These are phyloP conservation scores for Cladosporium sp. DNA, from an alignment of 2,329 filamentous ascomycete species.

Conservation along the genomic window DNA sequence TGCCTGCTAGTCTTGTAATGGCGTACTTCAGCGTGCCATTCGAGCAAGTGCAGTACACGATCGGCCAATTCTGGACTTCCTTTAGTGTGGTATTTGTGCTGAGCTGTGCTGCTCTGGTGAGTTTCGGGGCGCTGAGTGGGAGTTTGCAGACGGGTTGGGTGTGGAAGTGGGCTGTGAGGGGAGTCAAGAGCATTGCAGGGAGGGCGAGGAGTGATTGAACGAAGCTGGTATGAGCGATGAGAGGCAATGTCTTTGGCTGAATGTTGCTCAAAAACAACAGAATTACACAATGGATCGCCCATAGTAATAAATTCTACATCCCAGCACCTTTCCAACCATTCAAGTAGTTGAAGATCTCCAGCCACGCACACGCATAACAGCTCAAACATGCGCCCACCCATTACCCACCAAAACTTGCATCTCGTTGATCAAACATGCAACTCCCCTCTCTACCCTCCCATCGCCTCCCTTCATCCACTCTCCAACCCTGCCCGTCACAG, in stretches of 20 bases:
- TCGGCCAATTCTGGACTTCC: conserved; percentile 62
- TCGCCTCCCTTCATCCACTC: conserved; percentile 15
- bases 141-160: conserved; percentile 44
- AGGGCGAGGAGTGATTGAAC: background rate
- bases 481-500: conserved; percentile 20
- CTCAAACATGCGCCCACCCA: conserved; percentile 27
- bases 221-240: too few relatives aligned
- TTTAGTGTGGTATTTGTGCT: conserved; percentile 62
- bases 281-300: too few relatives aligned
- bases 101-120: conserved; percentile 55
- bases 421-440: conserved; percentile 27
- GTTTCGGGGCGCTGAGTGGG: conserved; percentile 55
- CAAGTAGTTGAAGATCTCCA: too few relatives aligned
- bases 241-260: too few relatives aligned
- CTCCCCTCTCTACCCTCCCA: conserved; percentile 31
- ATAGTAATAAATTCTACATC: too few relatives aligned
- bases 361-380: too few relatives aligned
- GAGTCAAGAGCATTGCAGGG: conserved; percentile 14
- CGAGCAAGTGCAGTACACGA: conserved; percentile 56
- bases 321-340: too few relatives aligned
- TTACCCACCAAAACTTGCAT: conserved; percentile 26
- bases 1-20: conserved; percentile 71
- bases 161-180: conserved; percentile 12
- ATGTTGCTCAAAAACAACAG: too few relatives aligned
- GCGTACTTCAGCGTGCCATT: conserved; percentile 69